Evolutionary conservation across 1,139 yeast species (phyloP), one percentile per base, ranked within the genome.

Genomic region (Suhomyces chickasaworum): DNA sequence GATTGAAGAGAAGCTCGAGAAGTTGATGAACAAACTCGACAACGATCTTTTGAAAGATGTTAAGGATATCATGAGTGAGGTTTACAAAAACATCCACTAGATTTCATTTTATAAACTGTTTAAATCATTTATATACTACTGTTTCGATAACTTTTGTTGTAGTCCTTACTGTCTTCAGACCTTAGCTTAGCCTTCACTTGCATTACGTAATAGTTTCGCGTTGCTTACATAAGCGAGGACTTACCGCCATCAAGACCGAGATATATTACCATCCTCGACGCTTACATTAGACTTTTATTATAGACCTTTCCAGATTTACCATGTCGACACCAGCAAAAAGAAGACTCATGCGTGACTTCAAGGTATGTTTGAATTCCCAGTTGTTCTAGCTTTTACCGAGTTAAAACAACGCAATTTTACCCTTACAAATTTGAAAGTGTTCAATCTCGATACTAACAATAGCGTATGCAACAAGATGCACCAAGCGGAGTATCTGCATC

Each of bases 261-360:
- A 7, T 35, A 15, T 35, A 20, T 13, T 8, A 21, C 35, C 36
- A 39, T 23, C 37, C n/a, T 23, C 18, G 29, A 39, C 30, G 30
- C 29, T 8, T 21, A n/a, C 34, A n/a, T 23, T 17, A 38, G 20
- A 13, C 38, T 29, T 33, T 35, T 16, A 7, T 20, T 22, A 16
- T 18, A 30, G 37, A 35, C 37, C 15, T 23, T 12, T 13, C 29
- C 21, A 31, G 35, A 15, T 18, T 29, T 37, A 54, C 22, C 18
- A 93, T 93, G 99, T 91, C 98, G 12, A 93, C 99, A 4, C 95
- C 97, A 23, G 99, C 99, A 9, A 84, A 97, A 67, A 86, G 97
- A 81, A 84, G 99, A 73, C 83, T 93, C 59, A 93, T 93, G 98
- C 89, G 99, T 67, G 99, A 93, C 70, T 90, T 93, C 71, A 91